Conservation (phyloP, 805 yeast species). For the Lipomyces yamanashiensis region DNA sequence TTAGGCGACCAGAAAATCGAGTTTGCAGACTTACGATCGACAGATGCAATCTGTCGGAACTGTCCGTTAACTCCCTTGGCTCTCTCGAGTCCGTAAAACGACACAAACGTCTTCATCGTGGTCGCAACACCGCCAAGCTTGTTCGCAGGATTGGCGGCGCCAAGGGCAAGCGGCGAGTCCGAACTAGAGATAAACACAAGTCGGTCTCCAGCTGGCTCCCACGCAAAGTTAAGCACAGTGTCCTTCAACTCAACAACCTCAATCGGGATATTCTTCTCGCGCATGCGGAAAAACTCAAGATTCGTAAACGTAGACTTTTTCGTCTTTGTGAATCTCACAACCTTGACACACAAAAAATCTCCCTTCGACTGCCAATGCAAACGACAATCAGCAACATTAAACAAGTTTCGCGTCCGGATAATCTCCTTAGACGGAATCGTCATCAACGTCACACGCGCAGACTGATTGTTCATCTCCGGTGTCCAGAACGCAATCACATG, state of each 20-base stretch:
- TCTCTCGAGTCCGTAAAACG: constrained; percentile 84
- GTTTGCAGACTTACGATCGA: constrained; percentile 69
- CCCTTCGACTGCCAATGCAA: constrained; percentile 94
- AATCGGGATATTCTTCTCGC: constrained; percentile 90
- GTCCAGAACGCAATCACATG: constrained; percentile 92
- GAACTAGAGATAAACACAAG: constrained; percentile 76
- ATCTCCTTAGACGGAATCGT: constrained; percentile 82
- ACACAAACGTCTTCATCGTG: constrained; percentile 61
- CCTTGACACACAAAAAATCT: constrained; percentile 85
- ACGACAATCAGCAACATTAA: constrained; percentile 90
- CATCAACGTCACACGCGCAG: constrained; percentile 91
- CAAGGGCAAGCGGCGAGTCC: constrained; percentile 53
- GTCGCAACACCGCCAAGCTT: constrained; percentile 17
- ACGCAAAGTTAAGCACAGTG: constrained; percentile 81
- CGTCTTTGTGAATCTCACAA: constrained; percentile 95
- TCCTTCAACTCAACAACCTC: constrained; percentile 93
- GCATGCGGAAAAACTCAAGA: constrained; percentile 85
- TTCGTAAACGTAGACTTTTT: constrained; percentile 89
- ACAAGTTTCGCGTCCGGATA: constrained; percentile 87
- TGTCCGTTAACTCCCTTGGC: constrained; percentile 54
- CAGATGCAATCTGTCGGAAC: constrained; percentile 64
- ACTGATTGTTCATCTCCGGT: constrained; percentile 89
- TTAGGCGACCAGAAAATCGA: constrained; percentile 86
- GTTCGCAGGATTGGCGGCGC: constrained; percentile 28
- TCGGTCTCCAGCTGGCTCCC: constrained; percentile 95